phyloP scores from a whole-genome alignment of 2,329 filamentous ascomycete species.

The Metarhizium robertsii region DNA sequence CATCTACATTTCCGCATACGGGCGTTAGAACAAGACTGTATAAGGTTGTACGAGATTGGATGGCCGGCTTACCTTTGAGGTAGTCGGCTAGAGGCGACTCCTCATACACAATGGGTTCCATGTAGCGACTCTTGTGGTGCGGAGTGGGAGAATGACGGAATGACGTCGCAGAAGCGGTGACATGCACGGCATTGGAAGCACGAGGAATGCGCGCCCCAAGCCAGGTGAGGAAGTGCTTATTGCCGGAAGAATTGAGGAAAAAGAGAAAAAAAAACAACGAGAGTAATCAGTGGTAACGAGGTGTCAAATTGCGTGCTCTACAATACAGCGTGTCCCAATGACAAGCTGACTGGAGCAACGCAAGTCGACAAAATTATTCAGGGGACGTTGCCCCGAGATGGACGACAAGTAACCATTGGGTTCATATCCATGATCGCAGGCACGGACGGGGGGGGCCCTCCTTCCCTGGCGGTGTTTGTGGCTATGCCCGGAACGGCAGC shows the following conservation, averaged over 20 bases:
- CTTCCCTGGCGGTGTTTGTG: too few species aligned
- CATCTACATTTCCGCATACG: slow-evolving; percentile 25
- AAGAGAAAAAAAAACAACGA: not conserved
- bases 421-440: too few species aligned
- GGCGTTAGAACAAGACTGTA: slow-evolving; percentile 6
- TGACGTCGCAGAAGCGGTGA: slow-evolving; percentile 16
- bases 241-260: not conserved
- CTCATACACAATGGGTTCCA: slow-evolving; percentile 85
- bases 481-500: too few species aligned
- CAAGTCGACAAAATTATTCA: not conserved
- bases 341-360: too few species aligned
- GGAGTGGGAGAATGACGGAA: slow-evolving; percentile 1
- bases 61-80: slow-evolving; percentile 59
- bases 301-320: too few species aligned
- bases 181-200: slow-evolving; percentile 21
- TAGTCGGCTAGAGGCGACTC: slow-evolving; percentile 83
- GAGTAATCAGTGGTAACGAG: not conserved
- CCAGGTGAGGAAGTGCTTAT: not conserved
- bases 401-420: too few species aligned
- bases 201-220: slow-evolving; percentile 2
- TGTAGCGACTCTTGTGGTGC: slow-evolving; percentile 15
- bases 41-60: not conserved
- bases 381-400: too few species aligned
- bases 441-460: too few species aligned
- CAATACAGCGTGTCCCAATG: too few species aligned